These are phyloP conservation scores for Adenanthera pavonina DNA, from an alignment of 306 rosid species.

Conservation along the genomic window DNA sequence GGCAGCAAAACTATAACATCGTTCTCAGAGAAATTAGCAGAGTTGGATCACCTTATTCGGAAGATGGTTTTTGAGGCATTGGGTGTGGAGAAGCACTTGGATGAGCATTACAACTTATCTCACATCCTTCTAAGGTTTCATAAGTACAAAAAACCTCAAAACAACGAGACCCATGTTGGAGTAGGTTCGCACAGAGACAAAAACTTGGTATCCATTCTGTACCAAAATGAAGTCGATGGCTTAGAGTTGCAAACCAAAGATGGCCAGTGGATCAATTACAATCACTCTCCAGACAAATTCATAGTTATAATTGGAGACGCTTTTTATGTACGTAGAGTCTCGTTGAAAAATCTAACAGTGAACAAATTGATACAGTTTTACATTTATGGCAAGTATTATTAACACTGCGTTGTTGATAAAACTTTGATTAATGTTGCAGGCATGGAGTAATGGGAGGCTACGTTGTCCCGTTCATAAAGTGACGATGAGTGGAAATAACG, in stretches of 20 bases:
- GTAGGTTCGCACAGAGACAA: constrained; percentile 64
- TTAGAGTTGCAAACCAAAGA: constrained; percentile 67
- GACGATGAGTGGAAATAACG: no score
- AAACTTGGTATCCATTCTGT: constrained; percentile 65
- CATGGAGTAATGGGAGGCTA: no score
- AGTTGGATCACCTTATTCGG: constrained; percentile 52
- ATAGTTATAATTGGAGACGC: not conserved
- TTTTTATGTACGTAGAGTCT: not conserved
- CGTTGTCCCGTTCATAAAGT: no score
- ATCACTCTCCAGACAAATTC: not conserved
- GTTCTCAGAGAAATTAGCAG: no score
- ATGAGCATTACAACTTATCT: constrained; percentile 55
- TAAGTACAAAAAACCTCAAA: constrained; percentile 69
- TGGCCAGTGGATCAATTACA: constrained; percentile 67
- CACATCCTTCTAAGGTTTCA: constrained; percentile 32
- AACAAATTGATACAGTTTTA: no score
- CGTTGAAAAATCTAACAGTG: no score
- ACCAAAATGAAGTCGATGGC: constrained; percentile 70
- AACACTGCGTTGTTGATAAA: no score
- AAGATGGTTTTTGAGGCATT: constrained; percentile 73
- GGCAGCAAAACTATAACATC: no score
- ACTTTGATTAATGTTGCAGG: no score
- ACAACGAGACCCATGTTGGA: not conserved
- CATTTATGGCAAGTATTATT: no score
- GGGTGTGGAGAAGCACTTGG: constrained; percentile 65